These are phyloP conservation scores for Panus rudis DNA, from an alignment of 768 basidiomycete genomes.

Conservation along the genomic window DNA sequence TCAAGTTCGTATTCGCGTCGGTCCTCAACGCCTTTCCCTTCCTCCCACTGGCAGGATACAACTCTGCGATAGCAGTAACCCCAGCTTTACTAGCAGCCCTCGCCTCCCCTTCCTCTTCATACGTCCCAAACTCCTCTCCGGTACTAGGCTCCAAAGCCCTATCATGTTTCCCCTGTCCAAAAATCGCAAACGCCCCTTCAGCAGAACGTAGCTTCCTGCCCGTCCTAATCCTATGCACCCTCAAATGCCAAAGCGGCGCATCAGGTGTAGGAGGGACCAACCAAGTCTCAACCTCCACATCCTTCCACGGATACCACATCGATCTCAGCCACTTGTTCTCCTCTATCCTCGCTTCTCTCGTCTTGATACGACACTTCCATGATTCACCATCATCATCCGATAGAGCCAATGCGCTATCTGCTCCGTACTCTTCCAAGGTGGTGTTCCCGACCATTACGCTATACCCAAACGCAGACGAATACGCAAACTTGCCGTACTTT, in stretches of 20 bases:
- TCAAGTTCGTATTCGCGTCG: constrained; percentile 69
- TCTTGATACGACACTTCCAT: constrained; percentile 63
- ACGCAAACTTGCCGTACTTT: constrained; percentile 74
- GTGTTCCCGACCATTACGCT: constrained; percentile 57
- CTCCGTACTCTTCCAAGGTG: constrained; percentile 65
- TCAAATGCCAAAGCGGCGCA: constrained; percentile 61
- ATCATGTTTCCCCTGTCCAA: constrained; percentile 55
- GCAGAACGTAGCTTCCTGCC: constrained; percentile 47
- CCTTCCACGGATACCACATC: constrained; percentile 72
- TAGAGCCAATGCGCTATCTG: constrained; percentile 64
- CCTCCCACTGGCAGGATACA: constrained; percentile 27
- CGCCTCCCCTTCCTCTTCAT: constrained; percentile 39
- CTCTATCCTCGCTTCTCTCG: constrained; percentile 54
- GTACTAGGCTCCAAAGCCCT: constrained; percentile 45
- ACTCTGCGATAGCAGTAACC: constrained; percentile 52
- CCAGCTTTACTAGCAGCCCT: constrained; percentile 55
- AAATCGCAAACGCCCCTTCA: constrained; percentile 67
- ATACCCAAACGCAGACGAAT: constrained; percentile 74
- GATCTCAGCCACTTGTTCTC: constrained; percentile 48
- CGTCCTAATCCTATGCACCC: constrained; percentile 56
- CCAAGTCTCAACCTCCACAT: constrained; percentile 70
- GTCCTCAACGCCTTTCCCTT: constrained; percentile 46
- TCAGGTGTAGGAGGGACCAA: constrained; percentile 54
- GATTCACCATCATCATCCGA: constrained; percentile 65
- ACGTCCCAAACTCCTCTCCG: constrained; percentile 39